phyloP scores from a whole-genome alignment of 2,329 filamentous ascomycete species.

The Penicillium freii region DNA sequence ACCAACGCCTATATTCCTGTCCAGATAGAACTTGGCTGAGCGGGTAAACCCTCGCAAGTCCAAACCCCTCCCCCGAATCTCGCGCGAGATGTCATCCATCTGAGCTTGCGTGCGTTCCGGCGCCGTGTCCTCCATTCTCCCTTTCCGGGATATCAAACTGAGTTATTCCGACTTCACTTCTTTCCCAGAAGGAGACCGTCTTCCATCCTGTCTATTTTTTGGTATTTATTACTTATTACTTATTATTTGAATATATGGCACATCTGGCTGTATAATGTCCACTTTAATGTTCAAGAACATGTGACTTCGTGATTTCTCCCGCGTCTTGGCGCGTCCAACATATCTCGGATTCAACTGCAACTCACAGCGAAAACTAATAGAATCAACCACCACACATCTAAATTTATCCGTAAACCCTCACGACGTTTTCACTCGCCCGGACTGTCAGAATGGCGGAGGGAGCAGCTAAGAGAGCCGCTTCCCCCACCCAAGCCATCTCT shows the following conservation, averaged over 20 bases:
- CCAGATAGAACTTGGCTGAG: neutral
- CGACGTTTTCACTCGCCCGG: constrained; percentile 14
- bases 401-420: neutral
- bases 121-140: neutral
- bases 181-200: neutral
- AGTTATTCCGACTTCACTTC: neutral
- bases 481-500: constrained; percentile 48
- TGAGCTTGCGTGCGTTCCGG: neutral
- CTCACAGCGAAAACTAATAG: neutral
- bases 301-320: constrained; percentile 40
- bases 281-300: constrained; percentile 25
- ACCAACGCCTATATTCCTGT: too few relatives aligned
- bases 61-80: too few relatives aligned
- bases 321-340: constrained; percentile 28
- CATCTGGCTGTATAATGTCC: neutral
- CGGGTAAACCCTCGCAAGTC: neutral
- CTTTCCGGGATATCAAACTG: neutral
- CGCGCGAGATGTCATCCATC: neutral
- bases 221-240: neutral
- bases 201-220: neutral
- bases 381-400: neutral
- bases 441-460: constrained; percentile 30
- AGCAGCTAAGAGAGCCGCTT: constrained; percentile 37
- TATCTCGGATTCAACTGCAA: constrained; percentile 1
- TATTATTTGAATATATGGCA: neutral